Percentiles rank a stretch among this genome's conserved stretches.
phyloP scores from a whole-genome alignment of 2,329 filamentous ascomycete species.

The Fusarium oligoseptatum region DNA sequence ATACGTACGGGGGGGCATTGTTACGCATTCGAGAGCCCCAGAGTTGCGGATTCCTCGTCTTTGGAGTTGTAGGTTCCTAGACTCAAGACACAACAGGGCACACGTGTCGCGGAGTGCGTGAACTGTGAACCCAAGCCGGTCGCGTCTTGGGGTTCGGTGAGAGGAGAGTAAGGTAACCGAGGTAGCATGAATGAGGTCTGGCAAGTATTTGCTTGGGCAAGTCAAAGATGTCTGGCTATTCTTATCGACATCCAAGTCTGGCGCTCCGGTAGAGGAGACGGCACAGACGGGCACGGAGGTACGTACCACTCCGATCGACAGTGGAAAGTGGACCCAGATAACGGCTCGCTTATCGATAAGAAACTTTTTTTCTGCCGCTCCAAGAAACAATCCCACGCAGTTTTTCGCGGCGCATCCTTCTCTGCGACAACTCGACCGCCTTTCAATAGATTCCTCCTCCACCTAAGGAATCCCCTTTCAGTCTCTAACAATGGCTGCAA shows the following conservation, averaged over 20 bases:
- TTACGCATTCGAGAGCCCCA: slow-evolving; percentile 25
- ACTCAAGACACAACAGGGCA: slow-evolving; percentile 31
- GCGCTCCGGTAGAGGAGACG: neutral
- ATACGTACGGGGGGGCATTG: slow-evolving; percentile 1
- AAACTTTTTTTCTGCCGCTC: slow-evolving; percentile 43
- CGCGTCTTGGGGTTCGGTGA: neutral
- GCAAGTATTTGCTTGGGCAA: neutral
- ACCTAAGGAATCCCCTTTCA: neutral
- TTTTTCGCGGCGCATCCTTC: slow-evolving; percentile 33
- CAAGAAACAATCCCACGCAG: slow-evolving; percentile 40
- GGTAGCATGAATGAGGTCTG: neutral
- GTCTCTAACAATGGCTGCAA: slow-evolving; percentile 54
- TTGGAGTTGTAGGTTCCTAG: slow-evolving; percentile 18
- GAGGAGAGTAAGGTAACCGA: neutral
- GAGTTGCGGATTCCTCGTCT: neutral
- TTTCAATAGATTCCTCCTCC: slow-evolving; percentile 10
- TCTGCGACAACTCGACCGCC: slow-evolving; percentile 34
- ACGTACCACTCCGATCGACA: slow-evolving; percentile 16
- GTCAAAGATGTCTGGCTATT: neutral
- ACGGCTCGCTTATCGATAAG: slow-evolving; percentile 50
- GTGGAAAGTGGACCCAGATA: slow-evolving; percentile 25
- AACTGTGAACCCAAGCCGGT: slow-evolving; percentile 27
- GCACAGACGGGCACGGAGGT: slow-evolving; percentile 5
- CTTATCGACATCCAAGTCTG: neutral
- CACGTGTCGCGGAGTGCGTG: slow-evolving; percentile 38